phyloP scores from a whole-genome alignment of 371 early-diverging fungal species.

The Dinochytrium kinnereticum region DNA sequence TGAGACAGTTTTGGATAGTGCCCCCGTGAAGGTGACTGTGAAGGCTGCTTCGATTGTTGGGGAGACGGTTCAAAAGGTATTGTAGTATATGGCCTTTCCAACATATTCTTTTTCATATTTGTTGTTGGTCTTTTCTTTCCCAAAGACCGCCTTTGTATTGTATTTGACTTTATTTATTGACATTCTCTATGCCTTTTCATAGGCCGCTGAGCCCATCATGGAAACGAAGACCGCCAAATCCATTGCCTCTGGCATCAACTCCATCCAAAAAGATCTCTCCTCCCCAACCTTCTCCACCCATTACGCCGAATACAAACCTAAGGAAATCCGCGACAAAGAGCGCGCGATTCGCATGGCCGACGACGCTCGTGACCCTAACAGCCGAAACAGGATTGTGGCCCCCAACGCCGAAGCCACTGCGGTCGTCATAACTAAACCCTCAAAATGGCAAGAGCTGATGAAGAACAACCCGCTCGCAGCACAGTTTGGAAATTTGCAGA shows the following conservation, averaged over 20 bases:
- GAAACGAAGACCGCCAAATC: slow-evolving; percentile 77
- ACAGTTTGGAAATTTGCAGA: slow-evolving; percentile 71
- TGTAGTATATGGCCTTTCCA: too few species aligned
- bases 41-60: slow-evolving; percentile 77
- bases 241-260: slow-evolving; percentile 83
- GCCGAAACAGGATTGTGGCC: slow-evolving; percentile 57
- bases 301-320: slow-evolving; percentile 50
- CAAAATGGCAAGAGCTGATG: slow-evolving; percentile 93
- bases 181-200: background rate
- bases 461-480: slow-evolving; percentile 84
- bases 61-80: slow-evolving; percentile 61
- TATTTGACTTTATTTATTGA: too few species aligned
- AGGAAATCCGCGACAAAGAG: slow-evolving; percentile 44
- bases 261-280: slow-evolving; percentile 77
- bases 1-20: slow-evolving; percentile 70
- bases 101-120: too few species aligned
- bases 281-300: slow-evolving; percentile 45
- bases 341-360: slow-evolving; percentile 34
- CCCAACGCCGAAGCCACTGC: slow-evolving; percentile 74
- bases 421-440: slow-evolving; percentile 89
- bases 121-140: too few species aligned
- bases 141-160: too few species aligned
- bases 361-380: slow-evolving; percentile 36
- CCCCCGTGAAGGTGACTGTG: slow-evolving; percentile 48
- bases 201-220: slow-evolving; percentile 56